phyloP scores from a whole-genome alignment of 345 rosid species.

The Linum usitatissimum region DNA sequence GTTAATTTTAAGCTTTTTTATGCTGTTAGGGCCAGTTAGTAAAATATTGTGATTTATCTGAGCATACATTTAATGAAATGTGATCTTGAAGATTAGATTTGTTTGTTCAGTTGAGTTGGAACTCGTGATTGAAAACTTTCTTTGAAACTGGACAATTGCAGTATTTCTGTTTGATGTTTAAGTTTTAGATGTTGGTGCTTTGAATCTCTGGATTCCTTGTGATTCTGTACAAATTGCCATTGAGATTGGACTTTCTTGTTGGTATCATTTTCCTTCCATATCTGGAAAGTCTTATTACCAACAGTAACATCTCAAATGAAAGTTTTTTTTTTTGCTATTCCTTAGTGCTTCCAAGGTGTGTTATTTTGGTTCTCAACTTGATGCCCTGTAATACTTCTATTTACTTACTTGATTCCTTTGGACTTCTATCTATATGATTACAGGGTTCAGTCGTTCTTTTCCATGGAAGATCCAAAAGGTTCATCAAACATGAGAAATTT shows the following conservation, averaged over 20 bases:
- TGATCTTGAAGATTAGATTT: background rate
- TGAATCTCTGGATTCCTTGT: background rate
- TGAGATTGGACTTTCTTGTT: background rate
- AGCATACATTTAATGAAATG: background rate
- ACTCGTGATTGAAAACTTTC: background rate
- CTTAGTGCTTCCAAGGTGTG: background rate
- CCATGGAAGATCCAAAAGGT: slow-evolving; percentile 72
- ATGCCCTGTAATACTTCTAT: background rate
- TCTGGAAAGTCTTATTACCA: background rate
- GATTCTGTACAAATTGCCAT: background rate
- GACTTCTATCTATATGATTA: background rate
- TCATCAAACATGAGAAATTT: slow-evolving; percentile 57
- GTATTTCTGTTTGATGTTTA: no score
- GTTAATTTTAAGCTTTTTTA: background rate
- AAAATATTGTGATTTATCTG: background rate
- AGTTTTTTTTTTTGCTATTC: background rate
- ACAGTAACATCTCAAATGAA: no score
- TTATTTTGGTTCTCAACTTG: background rate
- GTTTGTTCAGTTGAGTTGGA: background rate
- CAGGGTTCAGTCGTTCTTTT: slow-evolving; percentile 27
- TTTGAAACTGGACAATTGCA: background rate
- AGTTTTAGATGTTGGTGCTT: background rate
- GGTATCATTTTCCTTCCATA: background rate
- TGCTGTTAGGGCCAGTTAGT: background rate
- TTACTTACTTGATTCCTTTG: background rate